Base-by-base conservation (phyloP, 257 asterid genomes). In the Thymus quinquecostatus region DNA sequence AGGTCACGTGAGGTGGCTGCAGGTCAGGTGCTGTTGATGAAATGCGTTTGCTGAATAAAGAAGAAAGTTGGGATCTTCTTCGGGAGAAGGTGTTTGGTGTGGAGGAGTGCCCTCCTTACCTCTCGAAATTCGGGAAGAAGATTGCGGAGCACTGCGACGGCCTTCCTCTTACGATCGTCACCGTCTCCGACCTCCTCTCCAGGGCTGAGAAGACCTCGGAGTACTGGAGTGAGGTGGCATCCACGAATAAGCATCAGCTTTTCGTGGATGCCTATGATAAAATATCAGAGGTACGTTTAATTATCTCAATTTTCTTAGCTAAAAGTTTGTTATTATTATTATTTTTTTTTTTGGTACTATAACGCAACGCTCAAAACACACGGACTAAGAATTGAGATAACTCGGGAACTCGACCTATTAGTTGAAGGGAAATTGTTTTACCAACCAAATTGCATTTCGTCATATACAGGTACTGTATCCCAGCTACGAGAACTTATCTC, bases 111-210 rank as follows among this genome's bases (percentile, higher is more conserved):
- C 70, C 70, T 65, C 10, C 47, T 12, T 32, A 48, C 7, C 70
- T 65, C 5, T 57, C 2, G 45, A 65, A 65, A 49, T 13, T 58
- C 3, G 70, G 70, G 10, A 36, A 53, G 51, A 56, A 38, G 64
- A 68, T 68, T 41, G 53, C 55, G 3, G 38, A 68, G 64, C 29
- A 68, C 1, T 68, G 72, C 40, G 51, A 51, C 1, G 83, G 83
- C 21, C 75, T 75, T 14, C 77, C 80, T 34, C 72, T 79, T 1
- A 71, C 76, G 1, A 69, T 75, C 1, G 59, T 59, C 32, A 5
- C 77, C n/a, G 41, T 68, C 8, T 75, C 78, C 0, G 69, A 66
- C 28, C 13, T 77, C 30, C 72, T 81, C 0, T 63, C 68, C 7
- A 45, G 32, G 36, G 29, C 6, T 2, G 40, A 34, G 1, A 59